Conservation (phyloP, 169 alveolate genomes). For the Plasmodium relictum region DNA sequence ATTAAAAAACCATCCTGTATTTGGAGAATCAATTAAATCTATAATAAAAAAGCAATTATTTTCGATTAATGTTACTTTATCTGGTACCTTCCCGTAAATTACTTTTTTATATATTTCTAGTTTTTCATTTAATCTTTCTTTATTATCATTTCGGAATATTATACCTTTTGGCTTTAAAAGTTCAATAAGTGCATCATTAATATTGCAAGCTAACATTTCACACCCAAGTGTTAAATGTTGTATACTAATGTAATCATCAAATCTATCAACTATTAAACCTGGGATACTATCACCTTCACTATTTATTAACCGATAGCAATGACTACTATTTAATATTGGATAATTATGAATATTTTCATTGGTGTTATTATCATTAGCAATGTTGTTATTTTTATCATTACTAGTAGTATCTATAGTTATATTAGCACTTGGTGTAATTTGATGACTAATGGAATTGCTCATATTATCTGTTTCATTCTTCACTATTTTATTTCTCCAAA, state of each 20-base stretch:
- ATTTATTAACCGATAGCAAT: constrained; percentile 75
- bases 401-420: not conserved
- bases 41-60: constrained; percentile 55
- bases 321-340: not conserved
- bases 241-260: constrained; percentile 27
- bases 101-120: constrained; percentile 69
- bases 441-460: not conserved
- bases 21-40: constrained; percentile 60
- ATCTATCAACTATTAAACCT: constrained; percentile 78
- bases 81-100: constrained; percentile 47
- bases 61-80: constrained; percentile 60
- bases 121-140: constrained; percentile 72
- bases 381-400: not conserved
- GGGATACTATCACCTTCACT: constrained; percentile 81
- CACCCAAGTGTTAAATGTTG: constrained; percentile 64
- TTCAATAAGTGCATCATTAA: constrained; percentile 63
- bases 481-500: constrained; percentile 30
- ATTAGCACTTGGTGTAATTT: not conserved
- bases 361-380: not conserved
- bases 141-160: constrained; percentile 68
- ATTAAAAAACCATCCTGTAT: constrained; percentile 71
- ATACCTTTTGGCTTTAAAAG: constrained; percentile 65
- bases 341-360: not conserved
- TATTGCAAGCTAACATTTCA: constrained; percentile 57
- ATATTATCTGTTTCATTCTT: not conserved